Base-by-base conservation (phyloP, 2,329 filamentous ascomycete genomes). In the Fusarium sp. region DNA sequence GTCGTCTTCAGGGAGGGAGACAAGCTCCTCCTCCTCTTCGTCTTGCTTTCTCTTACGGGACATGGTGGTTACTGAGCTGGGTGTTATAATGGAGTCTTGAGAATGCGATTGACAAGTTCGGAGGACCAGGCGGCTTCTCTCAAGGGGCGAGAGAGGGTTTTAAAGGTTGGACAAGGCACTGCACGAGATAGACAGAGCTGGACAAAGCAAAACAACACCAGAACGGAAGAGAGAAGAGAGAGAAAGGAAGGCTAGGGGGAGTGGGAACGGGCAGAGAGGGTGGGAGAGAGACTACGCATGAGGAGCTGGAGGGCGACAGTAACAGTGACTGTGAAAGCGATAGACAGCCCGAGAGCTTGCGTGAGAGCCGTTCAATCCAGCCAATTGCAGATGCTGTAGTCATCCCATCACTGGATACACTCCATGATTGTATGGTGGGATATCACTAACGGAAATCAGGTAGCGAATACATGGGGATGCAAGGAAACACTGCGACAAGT, bases 1-100 rank as follows among this genome's bases (percentile, higher is more conserved):
- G 47, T 82, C 81, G 47, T 81, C 84, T 63, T 85, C 84, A 55
- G 84, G 84, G 56, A 86, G 83, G 65, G 84, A 85, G 65, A 86
- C 82, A 34, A 86, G 83, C 78, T 86, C 84, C 61, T 85, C 84
- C 70, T 85, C 83, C 69, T 85, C 83, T 47, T 73, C 71, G 33
- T 91, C 83, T 72, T 83, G 82, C 81, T 84, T 85, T 80, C 84
- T 83, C 83, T 86, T 86, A 74, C 84, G 84, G 73, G 83, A 81
- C 82, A 85, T 85, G 65, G 60, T 78, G 34, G 49, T 46, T 55
- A 47, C 52, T 51, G 44, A 28, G 28, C 45, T 46, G 40, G 9
- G 33, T 51, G 61, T 26, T 71, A 56, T 47, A 55, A 46, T 59
- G 34, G 57, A 47, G 52, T 45, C 54, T 41, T 8, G 20, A 50